Evolutionary conservation across 2,329 filamentous ascomycete genomes (phyloP).

Genomic region (Alternaria longipes): DNA sequence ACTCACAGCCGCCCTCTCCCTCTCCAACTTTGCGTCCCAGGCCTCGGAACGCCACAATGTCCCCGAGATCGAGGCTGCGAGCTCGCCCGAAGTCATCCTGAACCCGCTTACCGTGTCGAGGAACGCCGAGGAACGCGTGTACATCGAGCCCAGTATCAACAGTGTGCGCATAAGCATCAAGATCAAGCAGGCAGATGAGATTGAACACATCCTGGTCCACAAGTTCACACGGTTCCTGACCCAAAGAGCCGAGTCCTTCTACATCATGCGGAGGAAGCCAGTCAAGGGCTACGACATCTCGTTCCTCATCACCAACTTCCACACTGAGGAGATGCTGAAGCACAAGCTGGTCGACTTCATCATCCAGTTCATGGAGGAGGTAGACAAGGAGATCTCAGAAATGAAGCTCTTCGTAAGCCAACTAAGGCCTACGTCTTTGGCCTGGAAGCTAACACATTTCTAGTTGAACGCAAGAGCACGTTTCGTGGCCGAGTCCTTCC

Average conservation of each 20-base stretch:
- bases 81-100: constrained; percentile 91
- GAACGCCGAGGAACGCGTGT: constrained; percentile 96
- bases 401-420: constrained; percentile 97
- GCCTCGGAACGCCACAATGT: constrained; percentile 97
- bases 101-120: constrained; percentile 90
- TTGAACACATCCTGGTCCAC: constrained; percentile 96
- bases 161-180: constrained; percentile 96
- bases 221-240: constrained; percentile 98
- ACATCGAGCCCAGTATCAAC: constrained; percentile 97
- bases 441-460: constrained; percentile 40
- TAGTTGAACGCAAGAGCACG: constrained; percentile 95
- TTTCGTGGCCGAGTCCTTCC: constrained; percentile 97
- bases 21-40: constrained; percentile 98
- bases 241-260: constrained; percentile 95
- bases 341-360: constrained; percentile 99
- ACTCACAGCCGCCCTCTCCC: constrained; percentile 89
- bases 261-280: constrained; percentile 92
- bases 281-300: constrained; percentile 99
- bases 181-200: constrained; percentile 99
- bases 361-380: constrained; percentile 99
- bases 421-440: neutral
- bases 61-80: constrained; percentile 92
- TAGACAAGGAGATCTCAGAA: constrained; percentile 99
- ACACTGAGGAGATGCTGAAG: constrained; percentile 98
- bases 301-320: constrained; percentile 98